Evolutionary conservation across 2,329 filamentous ascomycete genomes (phyloP), one percentile per base, ranked within the genome.

Genomic region (Boeremia exigua): DNA sequence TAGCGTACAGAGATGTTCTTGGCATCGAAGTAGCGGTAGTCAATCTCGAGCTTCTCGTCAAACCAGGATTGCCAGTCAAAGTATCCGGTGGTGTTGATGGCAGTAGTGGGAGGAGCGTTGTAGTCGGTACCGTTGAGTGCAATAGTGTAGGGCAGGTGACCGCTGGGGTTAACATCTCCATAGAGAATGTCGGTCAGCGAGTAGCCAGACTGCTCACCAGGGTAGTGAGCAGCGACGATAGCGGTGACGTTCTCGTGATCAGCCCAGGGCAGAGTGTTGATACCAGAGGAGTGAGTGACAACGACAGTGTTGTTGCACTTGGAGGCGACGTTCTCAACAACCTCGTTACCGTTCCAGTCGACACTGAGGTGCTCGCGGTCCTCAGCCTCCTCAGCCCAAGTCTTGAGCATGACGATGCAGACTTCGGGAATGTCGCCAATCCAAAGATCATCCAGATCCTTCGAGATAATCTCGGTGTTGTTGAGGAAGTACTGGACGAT

Each of bases 81-180:
- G 25, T 68, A 68, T 43, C 76, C 74, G 11, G 67, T 72, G 9
- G 73, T 76, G 60, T 78, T 78, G 45, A 73, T 72, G 33, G 71
- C 75, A 15, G 70, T 73, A 17, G 66, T 75, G 23, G 75, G 73
- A 0, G 84, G 70, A 3, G 69, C 69, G 25, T 69, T 65, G 66
- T 95, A 94, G 71, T 96, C 91, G 28, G 83, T 79, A 1, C 88
- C 79, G 1, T 81, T 81, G 66, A 87, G 87, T 9, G 90, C 91
- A 40, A 96, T 89, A 1, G 92, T 96, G 76, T 96, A 96, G 0
- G 93, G 92, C 2, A 97, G 79, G 54, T 90, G 88, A 17, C 93
- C 92, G 45, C 86, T 91, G 0, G 88, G 88, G 67, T 92, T 94
- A 10, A 87, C 82, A 23, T 88, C 83, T 7, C 93, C 93, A 56